These are phyloP conservation scores for Xenoacremonium recifei DNA, from an alignment of 2,329 filamentous ascomycete species.

Conservation along the genomic window DNA sequence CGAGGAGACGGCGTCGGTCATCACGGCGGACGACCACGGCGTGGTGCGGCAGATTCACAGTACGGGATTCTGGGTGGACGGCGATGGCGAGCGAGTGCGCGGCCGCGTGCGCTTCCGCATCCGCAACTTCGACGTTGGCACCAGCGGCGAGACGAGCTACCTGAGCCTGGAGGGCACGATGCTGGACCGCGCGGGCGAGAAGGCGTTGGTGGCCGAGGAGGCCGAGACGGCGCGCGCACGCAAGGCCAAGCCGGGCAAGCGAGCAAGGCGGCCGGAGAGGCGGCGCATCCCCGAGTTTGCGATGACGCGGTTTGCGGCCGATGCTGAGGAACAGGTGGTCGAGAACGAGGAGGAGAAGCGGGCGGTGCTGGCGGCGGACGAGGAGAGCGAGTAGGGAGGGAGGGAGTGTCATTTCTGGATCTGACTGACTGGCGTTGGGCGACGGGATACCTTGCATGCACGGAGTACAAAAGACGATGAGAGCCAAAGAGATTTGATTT, in stretches of 20 bases:
- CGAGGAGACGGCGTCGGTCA: slow-evolving; percentile 41
- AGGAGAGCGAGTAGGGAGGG: slow-evolving; percentile 24
- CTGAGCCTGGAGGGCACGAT: slow-evolving; percentile 88
- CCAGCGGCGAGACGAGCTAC: slow-evolving; percentile 74
- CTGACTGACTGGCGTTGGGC: no score
- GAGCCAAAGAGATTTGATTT: no score
- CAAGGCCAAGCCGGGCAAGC: slow-evolving; percentile 36
- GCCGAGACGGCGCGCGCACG: slow-evolving; percentile 40
- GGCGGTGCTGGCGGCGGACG: slow-evolving; percentile 22
- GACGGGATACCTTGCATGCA: slow-evolving; percentile 30
- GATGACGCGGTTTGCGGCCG: slow-evolving; percentile 53
- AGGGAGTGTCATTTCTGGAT: no score
- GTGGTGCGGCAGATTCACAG: slow-evolving; percentile 52
- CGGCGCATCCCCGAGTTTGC: slow-evolving; percentile 51
- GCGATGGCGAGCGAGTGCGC: slow-evolving; percentile 64
- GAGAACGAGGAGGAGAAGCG: slow-evolving; percentile 21
- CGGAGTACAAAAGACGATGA: slow-evolving; percentile 14
- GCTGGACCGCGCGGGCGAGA: slow-evolving; percentile 67
- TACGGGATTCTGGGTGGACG: slow-evolving; percentile 75
- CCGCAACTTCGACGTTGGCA: slow-evolving; percentile 78
- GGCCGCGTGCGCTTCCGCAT: slow-evolving; percentile 76
- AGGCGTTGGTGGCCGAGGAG: slow-evolving; percentile 45
- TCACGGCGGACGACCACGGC: slow-evolving; percentile 48
- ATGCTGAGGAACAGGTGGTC: slow-evolving; percentile 38
- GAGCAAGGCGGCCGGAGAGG: slow-evolving; percentile 26